Evolutionary conservation across 2,329 filamentous ascomycete genomes (phyloP).

Genomic region (Passalora sequoiae): DNA sequence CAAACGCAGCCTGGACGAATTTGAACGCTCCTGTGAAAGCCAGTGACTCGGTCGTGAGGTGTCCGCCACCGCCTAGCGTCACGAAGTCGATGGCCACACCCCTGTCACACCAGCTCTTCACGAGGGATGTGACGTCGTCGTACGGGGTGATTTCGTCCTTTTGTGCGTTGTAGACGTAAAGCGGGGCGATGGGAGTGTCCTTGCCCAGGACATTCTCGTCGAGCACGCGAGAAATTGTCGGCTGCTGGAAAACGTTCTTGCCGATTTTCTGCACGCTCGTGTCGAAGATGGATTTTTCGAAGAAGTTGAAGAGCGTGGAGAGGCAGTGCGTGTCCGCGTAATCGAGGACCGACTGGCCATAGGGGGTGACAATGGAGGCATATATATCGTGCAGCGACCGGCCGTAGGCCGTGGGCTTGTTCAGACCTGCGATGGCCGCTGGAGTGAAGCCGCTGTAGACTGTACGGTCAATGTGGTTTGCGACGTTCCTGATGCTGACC

Average conservation of each 20-base stretch:
- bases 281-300: conserved; percentile 16
- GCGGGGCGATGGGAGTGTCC: conserved; percentile 27
- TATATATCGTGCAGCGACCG: conserved; percentile 19
- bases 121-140: too few species aligned
- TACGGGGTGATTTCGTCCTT: conserved; percentile 32
- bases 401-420: conserved; percentile 22
- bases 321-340: conserved; percentile 24
- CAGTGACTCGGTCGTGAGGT: too few species aligned
- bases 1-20: too few species aligned
- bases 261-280: conserved; percentile 23
- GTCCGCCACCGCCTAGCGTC: too few species aligned
- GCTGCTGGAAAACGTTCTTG: conserved; percentile 22
- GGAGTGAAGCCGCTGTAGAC: conserved; percentile 29
- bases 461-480: conserved; percentile 25
- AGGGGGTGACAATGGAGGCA: conserved; percentile 19
- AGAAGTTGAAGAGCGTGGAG: conserved; percentile 23
- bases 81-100: too few species aligned
- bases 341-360: conserved; percentile 17
- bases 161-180: conserved; percentile 27
- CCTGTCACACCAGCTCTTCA: too few species aligned
- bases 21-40: too few species aligned
- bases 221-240: conserved; percentile 18
- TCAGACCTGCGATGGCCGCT: conserved; percentile 22
- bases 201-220: conserved; percentile 23
- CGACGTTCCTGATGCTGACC: conserved; percentile 35